Percentiles rank a stretch among this genome's conserved stretches.
Conservation (phyloP, 192 early-diverging fungal genomes). For the Gonapodya sp. region DNA sequence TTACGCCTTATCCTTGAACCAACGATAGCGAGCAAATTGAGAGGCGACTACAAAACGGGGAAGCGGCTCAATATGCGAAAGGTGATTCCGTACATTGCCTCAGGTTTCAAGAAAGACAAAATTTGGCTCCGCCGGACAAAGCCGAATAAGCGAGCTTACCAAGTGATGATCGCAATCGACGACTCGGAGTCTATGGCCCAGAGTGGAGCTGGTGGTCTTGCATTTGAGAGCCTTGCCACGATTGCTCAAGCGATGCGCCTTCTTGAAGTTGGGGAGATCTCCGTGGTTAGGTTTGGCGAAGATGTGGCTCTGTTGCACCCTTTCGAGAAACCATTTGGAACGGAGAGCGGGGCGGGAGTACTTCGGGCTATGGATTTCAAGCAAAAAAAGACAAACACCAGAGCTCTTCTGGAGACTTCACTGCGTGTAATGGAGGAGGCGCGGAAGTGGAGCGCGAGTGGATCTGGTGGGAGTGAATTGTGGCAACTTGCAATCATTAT, state of each 20-base stretch:
- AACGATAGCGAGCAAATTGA: constrained; percentile 88
- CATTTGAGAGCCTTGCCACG: constrained; percentile 86
- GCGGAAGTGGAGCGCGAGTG: constrained; percentile 17
- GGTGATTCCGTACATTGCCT: constrained; percentile 98
- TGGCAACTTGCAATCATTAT: constrained; percentile 96
- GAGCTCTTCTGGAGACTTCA: constrained; percentile 75
- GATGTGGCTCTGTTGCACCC: constrained; percentile 79
- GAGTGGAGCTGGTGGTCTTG: constrained; percentile 74
- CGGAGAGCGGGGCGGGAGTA: constrained; percentile 81
- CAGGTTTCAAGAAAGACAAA: constrained; percentile 99
- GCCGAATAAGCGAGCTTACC: constrained; percentile 92
- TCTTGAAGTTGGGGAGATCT: constrained; percentile 89
- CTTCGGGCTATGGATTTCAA: constrained; percentile 84
- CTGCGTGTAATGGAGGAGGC: constrained; percentile 70
- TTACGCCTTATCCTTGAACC: constrained; percentile 93
- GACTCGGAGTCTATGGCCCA: constrained; percentile 97
- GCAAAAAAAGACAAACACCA: constrained; percentile 81
- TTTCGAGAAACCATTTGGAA: constrained; percentile 84
- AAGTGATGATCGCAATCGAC: constrained; percentile 95
- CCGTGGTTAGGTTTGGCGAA: constrained; percentile 87
- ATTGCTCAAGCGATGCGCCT: constrained; percentile 88
- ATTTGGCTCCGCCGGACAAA: constrained; percentile 98
- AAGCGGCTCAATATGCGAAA: constrained; percentile 99
- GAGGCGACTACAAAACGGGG: constrained; percentile 95
- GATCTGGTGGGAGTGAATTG: constrained; percentile 45